These are phyloP conservation scores for Helicocarpus griseus DNA, from an alignment of 2,329 filamentous ascomycete species.

Conservation along the genomic window DNA sequence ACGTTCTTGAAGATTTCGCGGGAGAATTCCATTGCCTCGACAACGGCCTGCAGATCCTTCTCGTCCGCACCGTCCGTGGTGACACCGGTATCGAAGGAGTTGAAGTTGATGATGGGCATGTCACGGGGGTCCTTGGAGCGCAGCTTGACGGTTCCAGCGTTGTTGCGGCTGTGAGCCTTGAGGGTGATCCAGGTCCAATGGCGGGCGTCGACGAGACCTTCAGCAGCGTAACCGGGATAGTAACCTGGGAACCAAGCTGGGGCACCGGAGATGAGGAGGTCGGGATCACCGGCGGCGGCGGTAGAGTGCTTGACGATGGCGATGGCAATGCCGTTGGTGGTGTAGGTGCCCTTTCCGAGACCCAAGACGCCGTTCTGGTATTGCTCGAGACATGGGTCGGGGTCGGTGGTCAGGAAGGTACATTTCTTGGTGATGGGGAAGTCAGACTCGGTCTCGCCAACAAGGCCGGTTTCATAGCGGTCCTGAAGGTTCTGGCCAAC, in stretches of 20 bases:
- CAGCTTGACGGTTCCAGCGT: conserved; percentile 52
- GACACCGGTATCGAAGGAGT: conserved; percentile 45
- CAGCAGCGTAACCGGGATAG: conserved; percentile 44
- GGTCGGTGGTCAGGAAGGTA: conserved; percentile 19
- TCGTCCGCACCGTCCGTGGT: conserved; percentile 36
- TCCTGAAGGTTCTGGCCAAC: conserved; percentile 56
- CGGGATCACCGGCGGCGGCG: conserved; percentile 37
- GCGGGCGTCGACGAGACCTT: conserved; percentile 28
- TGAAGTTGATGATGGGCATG: conserved; percentile 52
- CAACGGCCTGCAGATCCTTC: conserved; percentile 42
- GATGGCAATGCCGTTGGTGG: conserved; percentile 44
- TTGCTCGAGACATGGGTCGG: conserved; percentile 34
- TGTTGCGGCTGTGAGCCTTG: conserved; percentile 55
- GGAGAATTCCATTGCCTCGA: conserved; percentile 46
- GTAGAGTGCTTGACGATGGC: conserved; percentile 33
- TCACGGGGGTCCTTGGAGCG: conserved; percentile 54
- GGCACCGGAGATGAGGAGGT: conserved; percentile 47
- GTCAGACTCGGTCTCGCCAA: conserved; percentile 33
- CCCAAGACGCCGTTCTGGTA: conserved; percentile 26
- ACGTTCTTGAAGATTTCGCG: conserved; percentile 37
- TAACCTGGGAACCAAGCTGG: conserved; percentile 47
- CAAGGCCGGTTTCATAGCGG: conserved; percentile 47
- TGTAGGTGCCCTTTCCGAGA: conserved; percentile 28
- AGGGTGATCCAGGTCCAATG: conserved; percentile 43
- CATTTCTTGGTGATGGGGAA: conserved; percentile 25